Base-by-base conservation (phyloP, 2,329 filamentous ascomycete genomes). In the Sphaerulina vaccinii region DNA sequence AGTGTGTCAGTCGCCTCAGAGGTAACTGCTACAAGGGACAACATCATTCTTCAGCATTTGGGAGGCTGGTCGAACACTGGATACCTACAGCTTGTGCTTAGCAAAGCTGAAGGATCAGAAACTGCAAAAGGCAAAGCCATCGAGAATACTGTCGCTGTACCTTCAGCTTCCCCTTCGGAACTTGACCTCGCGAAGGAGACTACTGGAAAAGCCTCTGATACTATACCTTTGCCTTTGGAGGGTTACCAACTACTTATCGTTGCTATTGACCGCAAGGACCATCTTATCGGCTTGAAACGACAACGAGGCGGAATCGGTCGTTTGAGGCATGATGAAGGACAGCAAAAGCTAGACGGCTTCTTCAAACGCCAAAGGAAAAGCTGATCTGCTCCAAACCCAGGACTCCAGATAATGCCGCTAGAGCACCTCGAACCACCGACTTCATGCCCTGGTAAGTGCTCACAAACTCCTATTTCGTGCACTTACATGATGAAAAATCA, bases 241-340 rank as follows among this genome's bases (percentile, higher is more conserved):
- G 19, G 37, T 18, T 13, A 40, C 45, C 32, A 36, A 37, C 27
- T 41, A 16, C 68, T 74, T 6, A 76, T 95, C 22, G 68, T 80
- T 39, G 74, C 74, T 4, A 77, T 90, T 57, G 92, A 96, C 66
- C 81, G 80, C 55, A 79, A 81, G 54, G 79, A 82, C 3, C 91
- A 96, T 70, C 79, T 96, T 2, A 71, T 75, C 38, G 83, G 84
- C 22, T 73, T 96, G 52, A 91, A 85, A 68, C 87, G 89, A 69
- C 92, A 89, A 7, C 77, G 86, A 19, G 88, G 89, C 23, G 90
- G 90, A 3, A 87, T 96, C 51, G 90, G 90, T 49, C 93, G 86
- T 62, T 79, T 87, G 33, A 78, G 79, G 50, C 85, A 88, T 65
- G 90, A 96, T 67, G 77, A 81, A 9, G 83, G 78, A 40, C 91